Base-by-base conservation (phyloP, 352 stramenopile species). In the Globisporangium canariense region DNA sequence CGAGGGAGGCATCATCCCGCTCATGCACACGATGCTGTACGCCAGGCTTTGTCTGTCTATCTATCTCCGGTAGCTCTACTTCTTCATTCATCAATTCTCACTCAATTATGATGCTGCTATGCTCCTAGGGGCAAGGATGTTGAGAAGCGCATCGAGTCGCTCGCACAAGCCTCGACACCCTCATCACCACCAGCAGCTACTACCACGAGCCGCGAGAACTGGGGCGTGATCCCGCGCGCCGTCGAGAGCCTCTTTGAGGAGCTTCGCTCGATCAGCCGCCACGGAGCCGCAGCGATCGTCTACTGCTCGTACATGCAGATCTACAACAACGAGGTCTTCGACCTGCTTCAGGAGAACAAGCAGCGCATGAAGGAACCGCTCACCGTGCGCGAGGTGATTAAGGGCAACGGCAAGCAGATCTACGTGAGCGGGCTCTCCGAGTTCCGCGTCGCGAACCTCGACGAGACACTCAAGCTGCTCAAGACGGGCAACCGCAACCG, bases 251-350 rank as follows among this genome's bases (percentile, higher is more conserved):
- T 97, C 13, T 97, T 97, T 62, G 70, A 89, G 18, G 86, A 93
- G 56, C 69, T 93, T 46, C 63, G 63, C 20, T 72, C 79, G 11
- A 86, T 90, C 20, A 65, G 71, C 18, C 59, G 47, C 4, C 67
- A 84, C 18, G 82, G 83, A 18, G 86, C 76, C 0, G 79, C 81
- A 11, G 82, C 74, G 6, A 69, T 91, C 1, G 86, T 98, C 7
- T 84, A 94, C 66, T 93, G 86, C 61, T 97, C 89, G 36, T 96
- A 96, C 62, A 93, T 98, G 76, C 90, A 98, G 58, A 91, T 98
- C 60, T 98, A 97, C 79, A 91, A 91, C 64, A 93, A 91, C 61
- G 81, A 93, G 52, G 75, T 93, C 3, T 91, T 77, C 53, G 84
- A 93, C 41, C 65, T 93, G 53, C 71, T 93, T 0, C 82, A 89